Conservation (phyloP, 192 early-diverging fungal genomes). For the Coemansia sp. region DNA sequence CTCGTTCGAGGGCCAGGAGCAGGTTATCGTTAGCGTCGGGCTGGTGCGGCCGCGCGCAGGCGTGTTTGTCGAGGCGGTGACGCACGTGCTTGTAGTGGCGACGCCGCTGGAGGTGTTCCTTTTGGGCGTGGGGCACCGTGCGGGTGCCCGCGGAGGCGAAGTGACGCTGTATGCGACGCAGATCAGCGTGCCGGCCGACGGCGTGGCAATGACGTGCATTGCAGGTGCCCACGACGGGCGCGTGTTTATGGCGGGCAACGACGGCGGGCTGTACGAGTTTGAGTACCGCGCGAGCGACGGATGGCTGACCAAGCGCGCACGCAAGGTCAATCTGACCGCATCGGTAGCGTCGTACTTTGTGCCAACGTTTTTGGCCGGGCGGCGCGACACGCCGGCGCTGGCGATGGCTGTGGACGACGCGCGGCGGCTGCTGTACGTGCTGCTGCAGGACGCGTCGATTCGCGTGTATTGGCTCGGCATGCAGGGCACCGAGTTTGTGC, state of each 20-base stretch:
- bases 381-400: conserved; percentile 48
- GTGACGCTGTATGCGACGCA: conserved; percentile 78
- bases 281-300: conserved; percentile 83
- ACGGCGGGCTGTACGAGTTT: conserved; percentile 87
- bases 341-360: conserved; percentile 66
- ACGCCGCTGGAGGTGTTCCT: conserved; percentile 84
- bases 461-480: conserved; percentile 66
- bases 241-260: conserved; percentile 87
- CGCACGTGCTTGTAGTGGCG: conserved; percentile 81
- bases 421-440: conserved; percentile 70
- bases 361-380: conserved; percentile 61
- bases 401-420: conserved; percentile 67
- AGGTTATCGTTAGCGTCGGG: conserved; percentile 82
- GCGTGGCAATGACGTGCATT: conserved; percentile 78
- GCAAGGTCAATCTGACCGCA: conserved; percentile 71
- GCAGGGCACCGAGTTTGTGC: conserved; percentile 57
- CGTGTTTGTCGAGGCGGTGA: conserved; percentile 80
- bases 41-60: conserved; percentile 74
- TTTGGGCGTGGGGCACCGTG: conserved; percentile 64
- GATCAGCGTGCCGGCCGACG: conserved; percentile 76
- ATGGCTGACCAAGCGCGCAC: conserved; percentile 79
- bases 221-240: conserved; percentile 75
- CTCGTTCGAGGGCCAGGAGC: conserved; percentile 83
- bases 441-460: conserved; percentile 66
- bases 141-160: conserved; percentile 35